phyloP scores from a whole-genome alignment of 1,284 basidiomycete genomes.

The Anthracocystis panici-leucophaei region DNA sequence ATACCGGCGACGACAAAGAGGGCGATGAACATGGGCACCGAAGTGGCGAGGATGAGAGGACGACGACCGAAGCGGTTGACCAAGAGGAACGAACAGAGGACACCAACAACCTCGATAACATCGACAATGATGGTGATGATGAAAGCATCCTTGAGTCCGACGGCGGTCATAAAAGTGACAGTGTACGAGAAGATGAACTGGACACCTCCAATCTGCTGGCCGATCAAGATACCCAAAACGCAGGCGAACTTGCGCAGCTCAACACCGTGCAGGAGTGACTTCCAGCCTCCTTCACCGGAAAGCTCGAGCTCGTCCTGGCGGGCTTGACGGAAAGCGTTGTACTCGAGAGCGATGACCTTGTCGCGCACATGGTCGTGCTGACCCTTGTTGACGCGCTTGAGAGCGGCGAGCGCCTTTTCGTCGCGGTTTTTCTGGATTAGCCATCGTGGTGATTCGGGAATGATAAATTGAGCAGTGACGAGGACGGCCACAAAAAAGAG shows the following conservation, averaged over 20 bases:
- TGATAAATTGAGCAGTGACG: conserved; percentile 66
- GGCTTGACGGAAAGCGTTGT: conserved; percentile 70
- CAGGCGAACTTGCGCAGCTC: conserved; percentile 70
- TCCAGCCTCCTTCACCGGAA: conserved; percentile 70
- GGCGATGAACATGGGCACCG: conserved; percentile 71
- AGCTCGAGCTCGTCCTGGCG: conserved; percentile 70
- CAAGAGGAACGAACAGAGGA: conserved; percentile 70
- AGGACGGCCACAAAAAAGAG: conserved; percentile 70
- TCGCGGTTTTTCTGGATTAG: conserved; percentile 70
- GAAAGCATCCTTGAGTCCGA: conserved; percentile 70
- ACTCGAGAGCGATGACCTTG: conserved; percentile 64
- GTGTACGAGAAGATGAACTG: conserved; percentile 71
- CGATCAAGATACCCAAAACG: conserved; percentile 71
- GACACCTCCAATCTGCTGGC: conserved; percentile 66
- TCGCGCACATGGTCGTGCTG: conserved; percentile 68
- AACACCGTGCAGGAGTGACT: conserved; percentile 66
- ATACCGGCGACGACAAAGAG: conserved; percentile 70
- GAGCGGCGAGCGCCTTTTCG: conserved; percentile 70
- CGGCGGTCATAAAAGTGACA: conserved; percentile 53
- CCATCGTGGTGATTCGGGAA: conserved; percentile 71
- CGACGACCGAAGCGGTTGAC: conserved; percentile 72
- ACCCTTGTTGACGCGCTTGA: conserved; percentile 70
- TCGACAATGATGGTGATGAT: conserved; percentile 70
- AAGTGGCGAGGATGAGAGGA: conserved; percentile 70
- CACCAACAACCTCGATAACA: conserved; percentile 70